Base-by-base conservation (phyloP, 768 basidiomycete species). In the Mycena latifolia region DNA sequence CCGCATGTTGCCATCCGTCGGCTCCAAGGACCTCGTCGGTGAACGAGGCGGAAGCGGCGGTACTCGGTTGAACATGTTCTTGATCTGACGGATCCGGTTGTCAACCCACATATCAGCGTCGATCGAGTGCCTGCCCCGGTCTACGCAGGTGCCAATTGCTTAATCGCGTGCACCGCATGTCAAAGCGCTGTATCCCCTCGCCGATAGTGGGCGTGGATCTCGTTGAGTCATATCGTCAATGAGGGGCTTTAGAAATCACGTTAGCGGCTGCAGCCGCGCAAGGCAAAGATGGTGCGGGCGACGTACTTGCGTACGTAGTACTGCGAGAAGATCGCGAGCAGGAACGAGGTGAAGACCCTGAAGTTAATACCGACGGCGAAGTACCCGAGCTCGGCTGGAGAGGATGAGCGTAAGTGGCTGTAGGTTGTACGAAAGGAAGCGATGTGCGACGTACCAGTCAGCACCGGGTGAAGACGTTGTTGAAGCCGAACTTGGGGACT, bases 401-500 rank as follows among this genome's bases (percentile, higher is more conserved):
- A n/a, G n/a, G n/a, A n/a, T n/a, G n/a, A n/a, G n/a, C n/a, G n/a
- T n/a, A n/a, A n/a, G n/a, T n/a, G n/a, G n/a, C n/a, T n/a, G n/a
- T n/a, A n/a, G n/a, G n/a, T n/a, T n/a, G n/a, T n/a, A n/a, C 31
- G 31, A n/a, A n/a, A n/a, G n/a, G n/a, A n/a, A n/a, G n/a, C n/a
- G n/a, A n/a, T n/a, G n/a, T n/a, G n/a, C n/a, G n/a, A n/a, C n/a
- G n/a, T n/a, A n/a, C n/a, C n/a, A n/a, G n/a, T n/a, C 37, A 78
- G 68, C 46, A 79, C 68, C 0, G 81, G 77, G 79, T 79, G 55
- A 81, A 83, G 9, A 86, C 78, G 58, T 79, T 73, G 67, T 87
- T 81, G 72, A 83, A 81, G 31, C 82, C 79, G 20, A 80, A 64
- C 51, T 82, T 82, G 11, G 86, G 86, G 75, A 86, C 65, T 78